Base-by-base conservation (phyloP, 306 rosid species). In the Coriaria nepalensis region DNA sequence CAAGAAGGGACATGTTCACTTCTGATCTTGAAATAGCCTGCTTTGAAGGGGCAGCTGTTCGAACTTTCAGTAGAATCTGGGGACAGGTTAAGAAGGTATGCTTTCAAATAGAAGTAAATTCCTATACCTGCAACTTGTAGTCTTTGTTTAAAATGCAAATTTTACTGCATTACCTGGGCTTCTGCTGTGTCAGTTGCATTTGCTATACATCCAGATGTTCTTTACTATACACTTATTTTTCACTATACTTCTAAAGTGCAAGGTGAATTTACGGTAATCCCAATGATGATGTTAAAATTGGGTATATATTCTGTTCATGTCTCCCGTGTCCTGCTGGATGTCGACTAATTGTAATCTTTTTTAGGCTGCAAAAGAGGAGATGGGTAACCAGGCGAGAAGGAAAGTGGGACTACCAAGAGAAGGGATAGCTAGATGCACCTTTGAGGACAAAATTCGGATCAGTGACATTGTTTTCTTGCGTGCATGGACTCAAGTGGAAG, bases 61-160 rank as follows among this genome's bases (percentile, higher is more conserved):
- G 78, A 49, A 90, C 95, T 20, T 94, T 90, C 63, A 81, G 94
- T 56, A 87, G 92, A 65, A 79, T 90, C 51, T 77, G 94, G 59
- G 98, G 98, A 41, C 94, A 90, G 74, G 85, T 85, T 56, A 90
- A 90, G 79, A 90, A 90, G 98, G 98, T 90, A 43, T 9, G 70
- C 52, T 46, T 58, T 64, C 51, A 47, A 47, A 52, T 38, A 37
- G 15, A 50, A 50, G 34, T 41, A 40, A 47, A 4, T 37, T 29
- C 55, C 46, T 38, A 8, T 44, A 49, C 34, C 9, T 47, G 6
- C 33, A 10, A 37, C n/a, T n/a, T n/a, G 39, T 2, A 35, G 36
- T 56, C 14, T 12, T 56, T 13, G 4, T 40, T 6, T 37, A 6
- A 33, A 5, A n/a, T n/a, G n/a, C n/a, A n/a, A n/a, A n/a, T 14